Base-by-base conservation (phyloP, 2,329 filamentous ascomycete species). In the Fonsecaea pugnacius region DNA sequence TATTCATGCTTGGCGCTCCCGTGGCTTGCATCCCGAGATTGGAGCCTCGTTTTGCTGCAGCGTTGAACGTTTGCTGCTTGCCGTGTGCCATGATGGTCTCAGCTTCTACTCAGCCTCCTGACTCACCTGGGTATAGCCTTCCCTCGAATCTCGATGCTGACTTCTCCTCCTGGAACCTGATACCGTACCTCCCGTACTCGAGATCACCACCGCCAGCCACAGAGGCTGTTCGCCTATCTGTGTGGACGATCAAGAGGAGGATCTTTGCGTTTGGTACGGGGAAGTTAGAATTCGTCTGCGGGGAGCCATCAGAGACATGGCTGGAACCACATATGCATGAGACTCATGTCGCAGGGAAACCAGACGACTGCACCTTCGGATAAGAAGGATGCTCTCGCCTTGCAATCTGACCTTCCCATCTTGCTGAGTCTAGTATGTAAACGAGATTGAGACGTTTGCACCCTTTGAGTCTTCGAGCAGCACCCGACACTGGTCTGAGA, bases 21-120 rank as follows among this genome's bases (percentile, higher is more conserved):
- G 48, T 40, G 58, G 51, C 58, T 54, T 53, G 48, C 33, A 53
- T 60, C 48, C 27, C 48, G 58, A 60, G 58, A 60, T 60, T 60
- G 10, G n/a, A 18, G 18, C 43, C 43, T 48, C 43, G 21, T 48
- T 24, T 27, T 48, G 4, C 43, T 48, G 18, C 10, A 27, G 10
- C 18, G 9, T 48, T 18, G 7, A 48, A 48, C 43, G 43, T 48
- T 27, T 48, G 18, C 43, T 21, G 18, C 24, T 21, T 21, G 40
- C 40, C 6, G 1, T 9, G 10, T 46, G 40, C n/a, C 7, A 8
- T 21, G 12, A 12, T 38, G 35, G 8, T 21, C 10, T 10, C n/a
- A 46, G 14, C 18, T 35, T 43, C 14, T 33, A 7, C 24, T 32
- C 24, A 58, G 55, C 55, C 38, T 48, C 55, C 38, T 58, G 55